Evolutionary conservation across 106 monocot genomes (phyloP).

Genomic region (Platanthera zijinensis): DNA sequence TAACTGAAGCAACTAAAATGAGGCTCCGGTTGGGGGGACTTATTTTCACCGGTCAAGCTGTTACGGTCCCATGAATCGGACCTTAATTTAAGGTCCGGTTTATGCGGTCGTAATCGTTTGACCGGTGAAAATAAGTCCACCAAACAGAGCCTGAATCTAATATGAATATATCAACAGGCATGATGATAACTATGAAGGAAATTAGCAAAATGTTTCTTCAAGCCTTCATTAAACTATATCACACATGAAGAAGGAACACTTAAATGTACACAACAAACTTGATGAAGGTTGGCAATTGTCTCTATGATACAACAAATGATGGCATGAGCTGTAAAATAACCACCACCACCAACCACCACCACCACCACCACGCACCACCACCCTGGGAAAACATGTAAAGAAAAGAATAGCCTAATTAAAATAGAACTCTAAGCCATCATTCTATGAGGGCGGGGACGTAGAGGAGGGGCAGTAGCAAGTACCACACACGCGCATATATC

Average conservation of each 20-base stretch:
- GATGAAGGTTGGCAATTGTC: conserved; percentile 9
- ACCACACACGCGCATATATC: conserved; percentile 12
- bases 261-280: conserved; percentile 20
- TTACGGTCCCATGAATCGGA: too few relatives aligned
- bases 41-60: too few relatives aligned
- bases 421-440: conserved; percentile 9
- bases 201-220: background rate
- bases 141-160: background rate
- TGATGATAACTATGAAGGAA: background rate
- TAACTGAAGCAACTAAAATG: background rate
- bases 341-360: background rate
- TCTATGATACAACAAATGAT: conserved; percentile 20
- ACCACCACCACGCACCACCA: background rate
- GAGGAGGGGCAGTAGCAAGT: background rate
- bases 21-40: too few relatives aligned
- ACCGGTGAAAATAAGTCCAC: too few relatives aligned
- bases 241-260: conserved; percentile 6
- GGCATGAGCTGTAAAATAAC: conserved; percentile 9
- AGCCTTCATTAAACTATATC: background rate
- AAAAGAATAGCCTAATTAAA: conserved; percentile 20
- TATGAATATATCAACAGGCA: background rate
- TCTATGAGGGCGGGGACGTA: background rate
- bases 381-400: conserved; percentile 1
- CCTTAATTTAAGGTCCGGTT: too few relatives aligned
- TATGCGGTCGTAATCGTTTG: too few relatives aligned